phyloP scores from a whole-genome alignment of 768 basidiomycete genomes.

The Rhizopogon sp. region DNA sequence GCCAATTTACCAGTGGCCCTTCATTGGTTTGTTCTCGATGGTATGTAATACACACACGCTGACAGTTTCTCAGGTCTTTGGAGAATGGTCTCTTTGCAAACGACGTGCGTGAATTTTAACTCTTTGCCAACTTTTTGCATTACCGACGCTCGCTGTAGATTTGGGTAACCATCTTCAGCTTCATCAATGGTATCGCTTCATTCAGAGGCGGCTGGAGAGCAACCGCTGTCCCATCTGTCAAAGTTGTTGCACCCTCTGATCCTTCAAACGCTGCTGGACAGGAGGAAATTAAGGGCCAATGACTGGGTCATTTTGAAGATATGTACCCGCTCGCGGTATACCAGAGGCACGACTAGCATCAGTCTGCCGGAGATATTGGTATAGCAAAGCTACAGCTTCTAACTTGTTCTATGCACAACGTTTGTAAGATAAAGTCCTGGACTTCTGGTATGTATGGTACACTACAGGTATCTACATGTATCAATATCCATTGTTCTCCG shows the following conservation, averaged over 20 bases:
- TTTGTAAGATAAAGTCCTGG: too few relatives aligned
- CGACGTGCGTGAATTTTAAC: slow-evolving; percentile 39
- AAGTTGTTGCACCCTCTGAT: neutral
- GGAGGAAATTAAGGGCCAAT: neutral
- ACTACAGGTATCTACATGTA: neutral
- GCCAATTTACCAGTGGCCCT: slow-evolving; percentile 78
- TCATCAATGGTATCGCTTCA: slow-evolving; percentile 50
- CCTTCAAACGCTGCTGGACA: neutral
- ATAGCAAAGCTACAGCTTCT: neutral
- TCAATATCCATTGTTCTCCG: neutral
- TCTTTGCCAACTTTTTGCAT: neutral
- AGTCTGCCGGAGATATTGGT: neutral
- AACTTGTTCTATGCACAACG: too few relatives aligned
- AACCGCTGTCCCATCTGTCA: slow-evolving; percentile 34
- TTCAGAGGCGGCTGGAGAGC: slow-evolving; percentile 73
- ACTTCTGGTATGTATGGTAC: neutral
- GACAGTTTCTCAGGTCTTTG: slow-evolving; percentile 47
- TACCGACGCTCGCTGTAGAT: slow-evolving; percentile 22
- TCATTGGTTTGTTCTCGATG: slow-evolving; percentile 50
- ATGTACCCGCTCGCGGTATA: neutral
- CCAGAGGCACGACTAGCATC: neutral
- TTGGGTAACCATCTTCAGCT: slow-evolving; percentile 36
- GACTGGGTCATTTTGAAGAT: neutral
- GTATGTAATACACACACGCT: neutral
- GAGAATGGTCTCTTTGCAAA: slow-evolving; percentile 62